phyloP scores from a whole-genome alignment of 805 yeast genomes.

The Kazachstania martiniae region DNA sequence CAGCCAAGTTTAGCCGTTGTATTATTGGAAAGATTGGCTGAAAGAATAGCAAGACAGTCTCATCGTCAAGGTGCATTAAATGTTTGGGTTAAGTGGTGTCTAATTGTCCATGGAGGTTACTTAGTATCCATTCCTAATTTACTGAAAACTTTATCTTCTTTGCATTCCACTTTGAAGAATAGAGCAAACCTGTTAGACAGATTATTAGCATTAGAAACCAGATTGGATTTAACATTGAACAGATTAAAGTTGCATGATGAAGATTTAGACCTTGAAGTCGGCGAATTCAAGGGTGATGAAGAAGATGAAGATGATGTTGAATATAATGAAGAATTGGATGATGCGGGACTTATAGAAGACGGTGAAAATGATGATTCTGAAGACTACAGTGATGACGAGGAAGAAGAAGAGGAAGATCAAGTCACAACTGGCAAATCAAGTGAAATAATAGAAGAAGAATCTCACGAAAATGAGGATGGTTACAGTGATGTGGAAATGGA shows the following conservation, averaged over 20 bases:
- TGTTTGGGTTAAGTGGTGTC: conserved; percentile 80
- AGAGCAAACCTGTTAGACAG: conserved; percentile 62
- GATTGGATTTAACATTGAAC: conserved; percentile 61
- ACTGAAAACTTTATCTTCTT: conserved; percentile 44
- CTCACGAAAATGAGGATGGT: conserved; percentile 26
- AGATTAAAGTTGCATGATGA: conserved; percentile 43
- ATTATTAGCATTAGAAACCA: conserved; percentile 71
- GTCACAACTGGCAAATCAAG: conserved; percentile 7
- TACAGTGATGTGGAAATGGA: conserved; percentile 33
- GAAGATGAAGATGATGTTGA: conserved; percentile 48
- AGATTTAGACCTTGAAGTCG: conserved; percentile 23
- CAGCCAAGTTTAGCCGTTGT: conserved; percentile 43
- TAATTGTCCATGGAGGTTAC: conserved; percentile 74
- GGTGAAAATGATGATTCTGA: conserved; percentile 6
- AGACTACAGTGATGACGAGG: conserved; percentile 38
- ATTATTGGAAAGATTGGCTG: conserved; percentile 51
- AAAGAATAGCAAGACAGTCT: conserved; percentile 47
- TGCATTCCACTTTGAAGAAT: conserved; percentile 54
- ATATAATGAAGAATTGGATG: conserved; percentile 55
- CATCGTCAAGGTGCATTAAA: conserved; percentile 41
- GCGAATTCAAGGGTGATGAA: conserved; percentile 16
- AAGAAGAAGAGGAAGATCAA: conserved; percentile 26
- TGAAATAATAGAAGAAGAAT: conserved; percentile 9
- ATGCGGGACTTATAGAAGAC: conserved; percentile 23
- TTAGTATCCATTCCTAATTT: conserved; percentile 36